A percentile compares a stretch with the other conserved stretches of the same genome.
phyloP scores from a whole-genome alignment of 805 yeast genomes.

The Pichia gijzeniarum region DNA sequence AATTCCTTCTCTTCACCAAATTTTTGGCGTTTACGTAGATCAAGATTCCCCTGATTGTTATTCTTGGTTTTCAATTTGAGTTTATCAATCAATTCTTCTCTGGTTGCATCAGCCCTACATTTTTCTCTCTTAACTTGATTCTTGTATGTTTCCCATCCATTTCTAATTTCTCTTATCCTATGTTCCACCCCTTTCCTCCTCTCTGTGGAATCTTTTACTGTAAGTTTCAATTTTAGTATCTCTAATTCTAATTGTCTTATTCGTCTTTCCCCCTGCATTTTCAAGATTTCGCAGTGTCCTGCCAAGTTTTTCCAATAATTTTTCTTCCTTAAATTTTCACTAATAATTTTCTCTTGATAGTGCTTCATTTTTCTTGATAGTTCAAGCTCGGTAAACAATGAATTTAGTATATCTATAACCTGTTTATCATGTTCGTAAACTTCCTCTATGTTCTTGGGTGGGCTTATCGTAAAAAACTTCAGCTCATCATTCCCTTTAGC shows the following conservation, averaged over 20 bases:
- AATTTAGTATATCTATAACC: constrained; percentile 23
- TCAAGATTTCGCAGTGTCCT: constrained; percentile 1
- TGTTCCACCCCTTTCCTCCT: constrained; percentile 13
- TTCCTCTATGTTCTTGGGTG: not conserved
- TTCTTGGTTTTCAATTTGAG: constrained; percentile 19
- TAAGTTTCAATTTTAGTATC: constrained; percentile 14
- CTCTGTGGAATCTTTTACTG: constrained; percentile 10
- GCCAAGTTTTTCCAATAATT: constrained; percentile 13
- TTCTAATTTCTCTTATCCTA: constrained; percentile 10
- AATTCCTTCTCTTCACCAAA: constrained; percentile 1
- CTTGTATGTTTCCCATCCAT: constrained; percentile 19
- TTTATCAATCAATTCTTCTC: constrained; percentile 3
- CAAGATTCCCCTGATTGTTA: constrained; percentile 1
- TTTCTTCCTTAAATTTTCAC: constrained; percentile 15
- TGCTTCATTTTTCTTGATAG: constrained; percentile 16
- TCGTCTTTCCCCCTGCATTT: constrained; percentile 17
- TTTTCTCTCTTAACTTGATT: constrained; percentile 19
- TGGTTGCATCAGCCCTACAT: constrained; percentile 13
- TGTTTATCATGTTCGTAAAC: constrained; percentile 29
- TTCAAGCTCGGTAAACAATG: constrained; percentile 22
- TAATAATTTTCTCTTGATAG: constrained; percentile 8
- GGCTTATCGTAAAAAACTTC: not conserved
- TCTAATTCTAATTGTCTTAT: constrained; percentile 17
- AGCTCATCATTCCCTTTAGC: not conserved
- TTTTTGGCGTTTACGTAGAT: not conserved